phyloP scores from a whole-genome alignment of 108 stramenopile species.

The Poteriospumella lacustris region DNA sequence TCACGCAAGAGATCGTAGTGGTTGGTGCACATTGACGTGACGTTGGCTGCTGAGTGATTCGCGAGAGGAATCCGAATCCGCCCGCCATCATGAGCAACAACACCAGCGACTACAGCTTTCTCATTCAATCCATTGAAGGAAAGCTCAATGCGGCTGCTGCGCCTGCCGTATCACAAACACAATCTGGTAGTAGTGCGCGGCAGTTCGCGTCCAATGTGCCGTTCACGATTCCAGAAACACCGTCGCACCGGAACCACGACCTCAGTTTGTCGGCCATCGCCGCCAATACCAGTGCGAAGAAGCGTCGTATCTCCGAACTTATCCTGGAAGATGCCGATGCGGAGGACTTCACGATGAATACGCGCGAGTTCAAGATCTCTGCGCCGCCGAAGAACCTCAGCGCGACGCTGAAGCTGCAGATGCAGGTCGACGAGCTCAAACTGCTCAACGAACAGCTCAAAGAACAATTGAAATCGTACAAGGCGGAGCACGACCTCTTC shows the following conservation, averaged over 20 bases:
- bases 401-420: neutral
- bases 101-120: neutral
- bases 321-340: too few relatives aligned
- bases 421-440: conserved; percentile 15
- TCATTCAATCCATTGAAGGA: conserved; percentile 4
- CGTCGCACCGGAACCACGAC: neutral
- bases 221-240: neutral
- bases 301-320: neutral
- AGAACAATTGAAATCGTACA: neutral
- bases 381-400: too few relatives aligned
- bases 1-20: too few relatives aligned
- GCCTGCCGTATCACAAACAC: too few relatives aligned
- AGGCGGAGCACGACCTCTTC: neutral
- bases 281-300: neutral
- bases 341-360: too few relatives aligned
- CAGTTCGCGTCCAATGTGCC: neutral
- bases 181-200: neutral
- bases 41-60: too few relatives aligned
- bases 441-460: conserved; percentile 2
- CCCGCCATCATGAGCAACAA: too few relatives aligned
- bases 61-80: too few relatives aligned
- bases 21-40: too few relatives aligned
- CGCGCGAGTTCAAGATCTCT: too few relatives aligned
- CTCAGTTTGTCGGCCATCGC: too few relatives aligned
- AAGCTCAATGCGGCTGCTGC: neutral